Percentiles rank a stretch among this genome's conserved stretches.
Evolutionary conservation across 2,329 filamentous ascomycete genomes (phyloP).

Genomic region (Ambrosiella cleistominuta): DNA sequence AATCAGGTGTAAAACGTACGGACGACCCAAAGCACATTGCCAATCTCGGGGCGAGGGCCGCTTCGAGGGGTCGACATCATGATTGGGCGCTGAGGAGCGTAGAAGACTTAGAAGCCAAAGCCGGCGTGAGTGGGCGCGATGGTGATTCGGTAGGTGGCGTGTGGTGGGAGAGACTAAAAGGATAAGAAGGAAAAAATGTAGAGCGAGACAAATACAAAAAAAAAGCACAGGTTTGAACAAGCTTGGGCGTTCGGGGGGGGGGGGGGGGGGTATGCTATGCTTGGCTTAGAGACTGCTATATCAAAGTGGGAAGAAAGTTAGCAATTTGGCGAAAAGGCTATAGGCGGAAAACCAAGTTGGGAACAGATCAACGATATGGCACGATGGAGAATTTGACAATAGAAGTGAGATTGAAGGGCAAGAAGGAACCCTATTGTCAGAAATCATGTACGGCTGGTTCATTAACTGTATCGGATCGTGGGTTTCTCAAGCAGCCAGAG

Average conservation of each 20-base stretch:
- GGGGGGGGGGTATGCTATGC: neutral
- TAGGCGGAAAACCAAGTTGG: neutral
- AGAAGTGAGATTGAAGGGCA: neutral
- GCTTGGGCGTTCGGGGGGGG: neutral
- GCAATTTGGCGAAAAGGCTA: neutral
- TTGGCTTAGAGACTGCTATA: neutral
- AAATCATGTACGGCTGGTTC: too few relatives aligned
- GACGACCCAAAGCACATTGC: constrained; percentile 53
- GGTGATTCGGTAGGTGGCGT: constrained; percentile 15
- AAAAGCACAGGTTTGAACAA: neutral
- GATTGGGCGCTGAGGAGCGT: neutral
- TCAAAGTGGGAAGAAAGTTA: neutral
- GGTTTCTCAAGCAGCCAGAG: neutral
- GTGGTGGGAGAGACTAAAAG: constrained; percentile 12
- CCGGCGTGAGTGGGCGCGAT: constrained; percentile 4
- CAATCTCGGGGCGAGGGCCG: constrained; percentile 34
- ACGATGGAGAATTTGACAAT: neutral
- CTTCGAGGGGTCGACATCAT: constrained; percentile 5
- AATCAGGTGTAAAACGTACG: constrained; percentile 33
- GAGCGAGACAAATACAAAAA: constrained; percentile 1
- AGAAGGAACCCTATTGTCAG: neutral
- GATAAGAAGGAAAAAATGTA: constrained; percentile 1
- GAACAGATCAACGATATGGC: neutral
- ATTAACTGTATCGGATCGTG: neutral
- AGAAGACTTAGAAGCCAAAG: neutral